Conservation (phyloP, 169 alveolate species). For the Cryptosporidium andersoni region DNA sequence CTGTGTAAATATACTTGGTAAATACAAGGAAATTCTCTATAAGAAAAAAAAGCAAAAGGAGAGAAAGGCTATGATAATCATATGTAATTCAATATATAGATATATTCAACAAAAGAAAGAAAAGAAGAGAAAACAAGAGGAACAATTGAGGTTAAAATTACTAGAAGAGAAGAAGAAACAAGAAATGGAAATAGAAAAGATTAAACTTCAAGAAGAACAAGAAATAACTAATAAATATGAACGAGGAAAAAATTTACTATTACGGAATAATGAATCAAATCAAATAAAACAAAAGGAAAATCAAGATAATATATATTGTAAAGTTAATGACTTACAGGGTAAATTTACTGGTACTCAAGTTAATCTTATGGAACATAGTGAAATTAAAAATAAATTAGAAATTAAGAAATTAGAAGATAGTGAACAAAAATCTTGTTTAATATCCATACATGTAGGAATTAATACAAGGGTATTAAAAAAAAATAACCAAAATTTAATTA, state of each 20-base stretch:
- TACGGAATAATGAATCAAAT: not conserved
- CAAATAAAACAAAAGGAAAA: conserved; percentile 21
- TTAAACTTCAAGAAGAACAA: conserved; percentile 3
- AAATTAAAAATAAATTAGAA: not conserved
- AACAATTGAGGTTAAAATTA: not conserved
- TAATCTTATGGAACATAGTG: not conserved
- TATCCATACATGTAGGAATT: no score
- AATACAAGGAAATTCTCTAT: conserved; percentile 1
- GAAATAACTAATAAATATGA: conserved; percentile 9
- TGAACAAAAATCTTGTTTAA: not conserved
- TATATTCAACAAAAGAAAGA: conserved; percentile 10
- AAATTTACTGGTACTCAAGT: not conserved
- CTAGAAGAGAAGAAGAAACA: not conserved
- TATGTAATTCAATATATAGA: conserved; percentile 7
- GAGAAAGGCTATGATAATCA: conserved; percentile 13
- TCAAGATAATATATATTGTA: conserved; percentile 22
- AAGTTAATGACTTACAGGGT: conserved; percentile 5
- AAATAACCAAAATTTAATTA: no score
- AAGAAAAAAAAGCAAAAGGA: not conserved
- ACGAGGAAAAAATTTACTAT: not conserved
- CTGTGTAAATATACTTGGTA: conserved; percentile 3
- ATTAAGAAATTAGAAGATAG: conserved; percentile 1
- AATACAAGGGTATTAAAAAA: no score
- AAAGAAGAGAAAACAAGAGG: not conserved
- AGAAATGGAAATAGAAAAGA: conserved; percentile 2